phyloP scores from a whole-genome alignment of 2,329 filamentous ascomycete species.

The Bisporella sp. region DNA sequence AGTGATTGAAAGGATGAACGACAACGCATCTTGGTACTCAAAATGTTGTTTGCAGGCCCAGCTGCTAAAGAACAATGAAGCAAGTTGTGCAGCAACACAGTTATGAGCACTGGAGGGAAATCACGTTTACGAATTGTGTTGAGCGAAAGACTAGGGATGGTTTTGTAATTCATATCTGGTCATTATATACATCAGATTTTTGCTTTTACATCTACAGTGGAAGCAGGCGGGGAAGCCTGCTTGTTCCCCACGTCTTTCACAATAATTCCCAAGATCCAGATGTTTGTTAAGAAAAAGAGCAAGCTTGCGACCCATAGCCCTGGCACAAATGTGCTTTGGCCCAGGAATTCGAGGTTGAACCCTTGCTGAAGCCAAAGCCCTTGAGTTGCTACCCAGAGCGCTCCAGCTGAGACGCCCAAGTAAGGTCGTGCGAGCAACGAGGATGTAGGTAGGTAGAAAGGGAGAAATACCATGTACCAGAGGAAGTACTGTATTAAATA shows the following conservation, averaged over 20 bases:
- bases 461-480: constrained; percentile 93
- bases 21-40: too few relatives aligned
- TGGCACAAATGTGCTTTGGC: constrained; percentile 75
- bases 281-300: constrained; percentile 77
- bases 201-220: too few relatives aligned
- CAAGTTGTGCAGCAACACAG: too few relatives aligned
- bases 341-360: constrained; percentile 72
- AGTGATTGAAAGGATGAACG: too few relatives aligned
- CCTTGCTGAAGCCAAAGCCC: constrained; percentile 69
- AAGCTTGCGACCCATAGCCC: constrained; percentile 73
- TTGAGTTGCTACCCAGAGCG: constrained; percentile 72
- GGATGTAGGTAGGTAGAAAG: constrained; percentile 80
- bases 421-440: constrained; percentile 55
- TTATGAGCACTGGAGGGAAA: too few relatives aligned
- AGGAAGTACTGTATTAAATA: constrained; percentile 72
- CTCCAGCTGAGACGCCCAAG: constrained; percentile 58
- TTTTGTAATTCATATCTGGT: too few relatives aligned
- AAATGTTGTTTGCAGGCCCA: too few relatives aligned
- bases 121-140: too few relatives aligned
- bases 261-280: constrained; percentile 78
- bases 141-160: too few relatives aligned
- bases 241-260: constrained; percentile 32
- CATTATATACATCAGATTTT: too few relatives aligned
- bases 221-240: too few relatives aligned
- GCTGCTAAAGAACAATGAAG: too few relatives aligned